A percentile compares a stretch with the other conserved stretches of the same genome.
These are phyloP conservation scores for Fusarium keratoplasticum DNA, from an alignment of 2,329 filamentous ascomycete genomes.

Conservation along the genomic window DNA sequence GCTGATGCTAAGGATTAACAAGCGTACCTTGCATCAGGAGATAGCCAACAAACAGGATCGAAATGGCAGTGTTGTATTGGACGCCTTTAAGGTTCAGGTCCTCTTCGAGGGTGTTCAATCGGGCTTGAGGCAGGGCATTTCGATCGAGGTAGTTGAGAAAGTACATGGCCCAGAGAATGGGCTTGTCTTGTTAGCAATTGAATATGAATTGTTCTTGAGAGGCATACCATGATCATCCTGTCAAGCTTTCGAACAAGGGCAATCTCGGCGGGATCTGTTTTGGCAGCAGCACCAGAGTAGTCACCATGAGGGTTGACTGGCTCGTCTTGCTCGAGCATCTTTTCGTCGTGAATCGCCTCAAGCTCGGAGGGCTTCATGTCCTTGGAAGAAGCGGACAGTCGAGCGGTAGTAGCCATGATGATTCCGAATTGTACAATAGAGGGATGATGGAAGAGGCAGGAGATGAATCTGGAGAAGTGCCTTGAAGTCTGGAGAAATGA, in stretches of 20 bases:
- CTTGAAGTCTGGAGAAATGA: background rate
- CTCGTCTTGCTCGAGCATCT: background rate
- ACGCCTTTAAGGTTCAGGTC: slow-evolving; percentile 34
- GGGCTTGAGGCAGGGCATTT: slow-evolving; percentile 39
- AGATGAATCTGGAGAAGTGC: background rate
- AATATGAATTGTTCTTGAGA: background rate
- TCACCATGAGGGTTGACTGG: background rate
- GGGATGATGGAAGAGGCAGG: background rate
- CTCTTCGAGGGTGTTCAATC: slow-evolving; percentile 34
- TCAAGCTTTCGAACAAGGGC: slow-evolving; percentile 41
- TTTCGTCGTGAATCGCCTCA: slow-evolving; percentile 10
- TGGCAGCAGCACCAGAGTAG: slow-evolving; percentile 40
- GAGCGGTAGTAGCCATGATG: background rate
- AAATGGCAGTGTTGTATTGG: slow-evolving; percentile 37
- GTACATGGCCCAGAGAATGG: slow-evolving; percentile 40
- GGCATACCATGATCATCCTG: slow-evolving; percentile 37
- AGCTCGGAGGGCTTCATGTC: slow-evolving; percentile 1
- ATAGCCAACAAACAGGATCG: slow-evolving; percentile 38
- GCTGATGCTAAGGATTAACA: background rate
- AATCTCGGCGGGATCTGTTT: slow-evolving; percentile 39
- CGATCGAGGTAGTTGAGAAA: slow-evolving; percentile 42
- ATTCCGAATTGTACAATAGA: background rate
- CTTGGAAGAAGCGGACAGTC: slow-evolving; percentile 7
- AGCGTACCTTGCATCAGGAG: slow-evolving; percentile 24
- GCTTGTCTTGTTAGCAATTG: slow-evolving; percentile 9